These are phyloP conservation scores for Theileria equi DNA, from an alignment of 169 alveolate genomes.

Conservation along the genomic window DNA sequence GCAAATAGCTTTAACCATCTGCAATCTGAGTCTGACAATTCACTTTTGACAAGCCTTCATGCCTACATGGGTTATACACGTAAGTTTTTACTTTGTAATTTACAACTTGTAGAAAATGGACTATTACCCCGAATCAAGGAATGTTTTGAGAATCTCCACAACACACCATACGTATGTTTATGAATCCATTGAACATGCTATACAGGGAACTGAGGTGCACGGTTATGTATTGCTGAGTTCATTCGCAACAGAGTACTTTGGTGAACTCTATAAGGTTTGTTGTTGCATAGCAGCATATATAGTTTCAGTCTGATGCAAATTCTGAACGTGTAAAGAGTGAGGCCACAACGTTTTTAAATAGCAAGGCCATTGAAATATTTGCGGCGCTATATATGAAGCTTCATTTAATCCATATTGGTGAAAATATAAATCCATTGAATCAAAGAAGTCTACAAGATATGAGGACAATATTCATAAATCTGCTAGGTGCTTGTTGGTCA, in stretches of 20 bases:
- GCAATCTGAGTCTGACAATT: slow-evolving; percentile 50
- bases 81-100: background rate
- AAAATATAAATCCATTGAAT: slow-evolving; percentile 29
- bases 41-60: slow-evolving; percentile 45
- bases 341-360: slow-evolving; percentile 18
- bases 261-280: slow-evolving; percentile 50
- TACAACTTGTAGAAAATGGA: background rate
- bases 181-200: background rate
- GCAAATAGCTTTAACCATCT: slow-evolving; percentile 44
- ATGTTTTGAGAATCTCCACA: slow-evolving; percentile 51
- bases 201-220: slow-evolving; percentile 41
- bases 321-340: slow-evolving; percentile 26
- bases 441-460: slow-evolving; percentile 42
- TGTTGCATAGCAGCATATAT: background rate
- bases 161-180: slow-evolving; percentile 20
- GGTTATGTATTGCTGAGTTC: slow-evolving; percentile 38
- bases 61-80: slow-evolving; percentile 31
- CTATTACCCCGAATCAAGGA: slow-evolving; percentile 56
- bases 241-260: slow-evolving; percentile 45
- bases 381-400: slow-evolving; percentile 49
- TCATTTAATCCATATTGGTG: slow-evolving; percentile 38
- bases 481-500: slow-evolving; percentile 66
- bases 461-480: slow-evolving; percentile 48
- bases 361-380: slow-evolving; percentile 57
- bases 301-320: slow-evolving; percentile 46